Base-by-base conservation (phyloP, 176 grass and related monocot genomes). In the Aegilops tauschii region DNA sequence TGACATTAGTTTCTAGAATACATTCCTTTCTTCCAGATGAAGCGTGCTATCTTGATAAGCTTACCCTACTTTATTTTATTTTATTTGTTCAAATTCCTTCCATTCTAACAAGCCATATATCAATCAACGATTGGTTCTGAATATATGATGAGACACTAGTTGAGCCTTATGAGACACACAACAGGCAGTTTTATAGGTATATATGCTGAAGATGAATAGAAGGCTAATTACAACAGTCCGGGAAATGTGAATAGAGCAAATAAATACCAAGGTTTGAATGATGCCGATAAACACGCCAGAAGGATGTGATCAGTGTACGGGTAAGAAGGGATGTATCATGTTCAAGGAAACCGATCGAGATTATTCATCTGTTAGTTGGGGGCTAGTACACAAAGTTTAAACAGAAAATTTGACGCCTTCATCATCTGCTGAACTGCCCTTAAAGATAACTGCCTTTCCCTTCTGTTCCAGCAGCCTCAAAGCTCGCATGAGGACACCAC, bases 401-500 rank as follows among this genome's bases (percentile, higher is more conserved):
- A 76, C 92, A 21, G 92, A 93, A 79, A 99, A 99, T 77, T 99
- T 99, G 27, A 99, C 92, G 12, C 94, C 96, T 90, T 94, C 97
- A 4, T 96, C 97, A 27, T 99, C 97, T 4, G 94, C 87, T 18
- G 94, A 94, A 47, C 71, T 93, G 45, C 94, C 94, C 86, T 99
- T 99, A 84, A 99, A 99, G 65, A 97, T 92, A 65, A 88, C 90
- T 21, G 88, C 94, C 83, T 99, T 97, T 28, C 94, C 97, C 86
- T 99, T 97, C 13, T 93, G 92, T 80, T 99, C 97, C 25, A 99
- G 49, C 68, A 93, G 79, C 81, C 80, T 96, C 78, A 99, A 62
- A 76, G 90, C 97, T 37, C 92, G 83, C 85, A 94, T 87, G 34
- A 99, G 88, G 72, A 99, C 89, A 61, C 94, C 90, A 37, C 97